phyloP scores from a whole-genome alignment of 306 rosid species.

The Rosa chinensis region DNA sequence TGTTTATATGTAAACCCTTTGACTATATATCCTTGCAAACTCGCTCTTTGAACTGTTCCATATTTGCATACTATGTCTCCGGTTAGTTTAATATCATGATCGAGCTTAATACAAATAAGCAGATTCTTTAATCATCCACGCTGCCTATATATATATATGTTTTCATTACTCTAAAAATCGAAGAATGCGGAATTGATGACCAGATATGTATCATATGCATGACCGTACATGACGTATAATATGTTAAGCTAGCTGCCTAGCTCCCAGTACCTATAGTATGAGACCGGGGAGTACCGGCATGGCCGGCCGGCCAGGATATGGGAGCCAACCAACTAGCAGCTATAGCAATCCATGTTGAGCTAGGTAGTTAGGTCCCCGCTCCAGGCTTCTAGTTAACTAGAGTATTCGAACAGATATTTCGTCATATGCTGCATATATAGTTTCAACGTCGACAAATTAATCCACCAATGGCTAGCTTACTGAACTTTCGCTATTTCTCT shows the following conservation, averaged over 20 bases:
- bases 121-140: neutral
- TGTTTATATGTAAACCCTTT: neutral
- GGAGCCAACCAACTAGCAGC: neutral
- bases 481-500: neutral
- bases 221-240: no score
- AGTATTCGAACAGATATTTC: neutral
- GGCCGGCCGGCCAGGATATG: neutral
- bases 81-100: neutral
- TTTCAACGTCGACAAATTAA: neutral
- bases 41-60: neutral
- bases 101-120: neutral
- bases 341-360: no score
- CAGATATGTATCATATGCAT: neutral
- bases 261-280: neutral
- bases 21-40: neutral
- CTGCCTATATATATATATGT: neutral
- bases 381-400: neutral
- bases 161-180: neutral
- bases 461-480: neutral
- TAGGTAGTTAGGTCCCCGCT: neutral
- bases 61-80: neutral
- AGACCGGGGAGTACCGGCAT: neutral
- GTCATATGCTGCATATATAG: neutral
- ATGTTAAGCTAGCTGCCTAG: neutral
- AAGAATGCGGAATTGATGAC: neutral